Evolutionary conservation across 2,329 filamentous ascomycete genomes (phyloP).

Genomic region (Phaeosphaeria sp.): DNA sequence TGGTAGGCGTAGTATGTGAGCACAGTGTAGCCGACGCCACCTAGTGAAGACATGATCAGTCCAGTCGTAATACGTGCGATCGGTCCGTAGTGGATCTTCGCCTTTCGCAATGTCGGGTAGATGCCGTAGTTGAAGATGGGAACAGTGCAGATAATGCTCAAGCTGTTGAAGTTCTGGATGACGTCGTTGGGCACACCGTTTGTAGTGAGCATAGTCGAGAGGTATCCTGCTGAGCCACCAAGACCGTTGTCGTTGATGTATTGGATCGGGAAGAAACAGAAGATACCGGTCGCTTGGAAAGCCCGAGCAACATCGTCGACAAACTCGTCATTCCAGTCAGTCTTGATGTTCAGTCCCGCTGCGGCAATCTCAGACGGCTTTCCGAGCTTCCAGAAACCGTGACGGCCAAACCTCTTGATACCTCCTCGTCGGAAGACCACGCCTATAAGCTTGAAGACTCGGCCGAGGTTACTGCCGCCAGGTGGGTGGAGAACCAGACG

Average conservation of each 20-base stretch:
- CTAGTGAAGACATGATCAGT: neutral
- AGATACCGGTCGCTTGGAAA: constrained; percentile 4
- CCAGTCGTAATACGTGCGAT: constrained; percentile 2
- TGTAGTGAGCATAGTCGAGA: constrained; percentile 5
- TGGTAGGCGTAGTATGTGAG: constrained; percentile 4
- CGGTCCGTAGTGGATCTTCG: constrained; percentile 3
- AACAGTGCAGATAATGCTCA: neutral
- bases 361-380: constrained; percentile 4
- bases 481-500: constrained; percentile 5
- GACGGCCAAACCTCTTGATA: constrained; percentile 1
- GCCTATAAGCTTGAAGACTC: constrained; percentile 1
- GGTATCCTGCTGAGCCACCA: constrained; percentile 1
- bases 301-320: constrained; percentile 2
- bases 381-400: constrained; percentile 3
- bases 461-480: constrained; percentile 2
- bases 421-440: constrained; percentile 2
- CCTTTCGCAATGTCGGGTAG: constrained; percentile 2
- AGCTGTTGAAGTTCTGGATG: constrained; percentile 2
- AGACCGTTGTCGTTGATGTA: constrained; percentile 7
- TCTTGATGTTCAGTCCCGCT: neutral
- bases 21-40: constrained; percentile 1
- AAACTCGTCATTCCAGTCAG: constrained; percentile 3
- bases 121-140: constrained; percentile 4
- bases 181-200: constrained; percentile 7
- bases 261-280: constrained; percentile 7